Evolutionary conservation across 192 early-diverging fungal species (phyloP), one percentile per base, ranked within the genome.

Genomic region (Linnemannia zychae): DNA sequence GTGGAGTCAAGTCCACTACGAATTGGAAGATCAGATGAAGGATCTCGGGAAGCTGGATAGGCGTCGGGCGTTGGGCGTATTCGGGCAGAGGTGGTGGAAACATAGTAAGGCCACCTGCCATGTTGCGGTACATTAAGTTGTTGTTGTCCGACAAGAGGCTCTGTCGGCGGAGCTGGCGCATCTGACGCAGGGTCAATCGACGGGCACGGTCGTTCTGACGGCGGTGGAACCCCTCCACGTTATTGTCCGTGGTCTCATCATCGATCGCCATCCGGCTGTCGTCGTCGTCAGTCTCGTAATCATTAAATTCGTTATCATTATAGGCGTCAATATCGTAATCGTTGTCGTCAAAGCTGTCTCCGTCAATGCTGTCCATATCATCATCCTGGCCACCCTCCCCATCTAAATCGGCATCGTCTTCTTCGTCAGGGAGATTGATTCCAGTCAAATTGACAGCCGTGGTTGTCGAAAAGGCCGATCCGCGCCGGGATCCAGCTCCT

Each of bases 21-120:
- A 87, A 88, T 36, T 89, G 85, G 24, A 91, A 79, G 50, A 90
- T 90, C 17, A 87, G 76, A 31, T 83, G 81, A 24, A 91, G 67
- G 28, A 91, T 88, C 69, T 91, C 90, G 12, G 90, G 89, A 31
- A 91, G 71, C 33, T 87, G 77, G 52, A 85, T 79, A 13, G 77
- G 83, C 3, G 73, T 71, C 15, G 71, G 77, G 1, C 76, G 75
- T 48, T 52, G 76, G 24, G 67, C 49, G 22, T 40, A 49, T 22
- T 77, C 67, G 28, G 67, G 16, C 47, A 84, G 24, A n/a, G 76
- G 72, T 6, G 60, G 49, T 6, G 63, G 40, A 40, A 53, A 71
- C 3, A 60, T 75, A 16, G 47, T 46, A 28, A 31, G 71, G 4
- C 52, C 77, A 36, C 57, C 77, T 24, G 33, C 15, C 40, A 24